Conservation (phyloP, 2,329 filamentous ascomycete genomes). For the Colletotrichum euphorbiae region DNA sequence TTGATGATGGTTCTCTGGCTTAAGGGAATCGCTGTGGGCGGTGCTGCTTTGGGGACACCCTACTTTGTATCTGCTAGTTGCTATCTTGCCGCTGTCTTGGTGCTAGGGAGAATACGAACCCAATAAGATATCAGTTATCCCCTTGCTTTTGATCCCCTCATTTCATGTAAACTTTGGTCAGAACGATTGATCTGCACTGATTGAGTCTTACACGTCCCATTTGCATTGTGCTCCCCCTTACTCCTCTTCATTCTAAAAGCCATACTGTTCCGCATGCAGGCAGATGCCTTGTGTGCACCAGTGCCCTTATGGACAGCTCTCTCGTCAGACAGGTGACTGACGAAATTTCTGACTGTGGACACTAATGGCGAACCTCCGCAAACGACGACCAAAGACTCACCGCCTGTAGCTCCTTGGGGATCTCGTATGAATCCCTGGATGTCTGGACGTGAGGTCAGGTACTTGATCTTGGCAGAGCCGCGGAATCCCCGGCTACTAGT, state of each 20-base stretch:
- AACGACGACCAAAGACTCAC: conserved; percentile 71
- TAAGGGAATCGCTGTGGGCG: conserved; percentile 54
- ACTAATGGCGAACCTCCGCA: conserved; percentile 70
- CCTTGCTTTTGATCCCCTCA: no score
- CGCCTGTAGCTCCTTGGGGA: conserved; percentile 67
- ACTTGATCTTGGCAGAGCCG: neutral
- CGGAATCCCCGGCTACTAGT: neutral
- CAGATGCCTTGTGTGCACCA: conserved; percentile 73
- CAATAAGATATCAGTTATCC: neutral
- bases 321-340: conserved; percentile 68
- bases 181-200: no score
- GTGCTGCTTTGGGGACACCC: conserved; percentile 49
- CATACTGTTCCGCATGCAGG: conserved; percentile 71
- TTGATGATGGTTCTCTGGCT: conserved; percentile 62
- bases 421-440: conserved; percentile 63
- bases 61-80: conserved; percentile 54
- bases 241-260: conserved; percentile 51
- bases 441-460: conserved; percentile 51
- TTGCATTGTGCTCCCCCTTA: neutral
- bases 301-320: conserved; percentile 73
- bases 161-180: no score
- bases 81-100: conserved; percentile 51
- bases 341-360: conserved; percentile 64
- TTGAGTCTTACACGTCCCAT: neutral
- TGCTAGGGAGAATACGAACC: conserved; percentile 43